These are phyloP conservation scores for Candida glucosophila DNA, from an alignment of 1,139 yeast genomes.

Conservation along the genomic window DNA sequence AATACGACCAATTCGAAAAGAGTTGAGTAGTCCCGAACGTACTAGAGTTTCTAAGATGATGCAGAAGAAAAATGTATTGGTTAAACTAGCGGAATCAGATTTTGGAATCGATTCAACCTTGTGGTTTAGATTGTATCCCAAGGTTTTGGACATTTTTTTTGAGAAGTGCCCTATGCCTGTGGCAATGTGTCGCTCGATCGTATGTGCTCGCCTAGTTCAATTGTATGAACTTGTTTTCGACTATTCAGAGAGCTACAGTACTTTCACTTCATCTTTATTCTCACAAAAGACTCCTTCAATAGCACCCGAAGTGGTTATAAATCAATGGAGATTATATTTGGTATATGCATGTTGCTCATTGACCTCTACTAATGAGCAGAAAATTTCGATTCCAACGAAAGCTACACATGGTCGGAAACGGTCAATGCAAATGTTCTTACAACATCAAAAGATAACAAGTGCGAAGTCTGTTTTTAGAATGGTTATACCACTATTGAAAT, in stretches of 20 bases:
- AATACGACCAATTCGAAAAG: constrained; percentile 49
- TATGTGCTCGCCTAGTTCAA: constrained; percentile 82
- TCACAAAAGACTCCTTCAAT: constrained; percentile 17
- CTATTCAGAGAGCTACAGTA: constrained; percentile 45
- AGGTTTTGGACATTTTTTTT: constrained; percentile 61
- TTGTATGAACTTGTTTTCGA: constrained; percentile 74
- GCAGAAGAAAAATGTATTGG: constrained; percentile 54
- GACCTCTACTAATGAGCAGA: constrained; percentile 85
- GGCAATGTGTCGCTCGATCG: constrained; percentile 88
- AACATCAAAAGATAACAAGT: constrained; percentile 87
- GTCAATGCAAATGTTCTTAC: constrained; percentile 71
- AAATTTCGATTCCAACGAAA: constrained; percentile 50
- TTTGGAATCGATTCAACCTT: constrained; percentile 93
- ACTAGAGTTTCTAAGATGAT: constrained; percentile 60
- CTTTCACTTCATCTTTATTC: constrained; percentile 32
- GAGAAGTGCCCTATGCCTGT: constrained; percentile 87
- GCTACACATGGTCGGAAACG: constrained; percentile 62
- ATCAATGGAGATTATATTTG: constrained; percentile 83
- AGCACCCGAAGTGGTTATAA: constrained; percentile 68
- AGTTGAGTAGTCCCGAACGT: constrained; percentile 74
- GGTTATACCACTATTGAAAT: constrained; percentile 73
- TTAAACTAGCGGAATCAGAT: constrained; percentile 78
- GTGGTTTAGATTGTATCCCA: constrained; percentile 87
- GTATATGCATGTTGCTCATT: constrained; percentile 89
- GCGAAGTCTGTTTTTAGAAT: constrained; percentile 84